Base-by-base conservation (phyloP, 768 basidiomycete genomes). In the Naganishia randhawae region DNA sequence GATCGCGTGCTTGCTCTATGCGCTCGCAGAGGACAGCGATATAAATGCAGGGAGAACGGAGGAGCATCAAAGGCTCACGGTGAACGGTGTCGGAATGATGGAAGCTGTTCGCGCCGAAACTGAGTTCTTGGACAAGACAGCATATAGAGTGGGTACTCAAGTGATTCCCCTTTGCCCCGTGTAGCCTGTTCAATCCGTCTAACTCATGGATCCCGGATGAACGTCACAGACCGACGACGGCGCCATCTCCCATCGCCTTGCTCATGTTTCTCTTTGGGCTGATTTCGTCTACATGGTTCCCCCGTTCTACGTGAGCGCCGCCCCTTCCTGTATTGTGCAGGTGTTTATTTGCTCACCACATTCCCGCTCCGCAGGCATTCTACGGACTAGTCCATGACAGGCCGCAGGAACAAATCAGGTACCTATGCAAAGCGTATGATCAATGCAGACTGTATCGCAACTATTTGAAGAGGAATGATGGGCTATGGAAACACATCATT, bases 271-370 rank as follows among this genome's bases (percentile, higher is more conserved):
- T 68, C 75, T 78, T 65, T 82, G 73, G 76, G 77, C 81, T 13
- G 81, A 82, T 66, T 78, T 75, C 13, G 78, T 83, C 0, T 83
- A 79, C 70, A 82, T 83, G 82, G 83, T 80, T 3, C 81, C 81
- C 32, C 83, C 82, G 9, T 83, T 82, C 74, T 73, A 83, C 33
- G 82, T 82, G 22, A 80, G 33, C n/a, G 16, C 33, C 54, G 31
- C 33, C 31, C 3, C 19, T 19, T 11, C n/a, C 32, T 6, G 7
- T 14, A 48, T 48, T 16, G 6, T 7, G 19, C 5, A 42, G 42
- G 19, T 42, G 5, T 19, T 42, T 5, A 42, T 19, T 42, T 42
- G 14, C 14, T 16, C 3, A 42, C 78, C 70, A 82, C 27, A 80
- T 72, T 83, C 78, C 11, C 80, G 74, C 1, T 68, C 79, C n/a